A percentile compares a stretch with the other conserved stretches of the same genome.
Conservation (phyloP, 305 asterid species). For the Ilex paraguariensis region DNA sequence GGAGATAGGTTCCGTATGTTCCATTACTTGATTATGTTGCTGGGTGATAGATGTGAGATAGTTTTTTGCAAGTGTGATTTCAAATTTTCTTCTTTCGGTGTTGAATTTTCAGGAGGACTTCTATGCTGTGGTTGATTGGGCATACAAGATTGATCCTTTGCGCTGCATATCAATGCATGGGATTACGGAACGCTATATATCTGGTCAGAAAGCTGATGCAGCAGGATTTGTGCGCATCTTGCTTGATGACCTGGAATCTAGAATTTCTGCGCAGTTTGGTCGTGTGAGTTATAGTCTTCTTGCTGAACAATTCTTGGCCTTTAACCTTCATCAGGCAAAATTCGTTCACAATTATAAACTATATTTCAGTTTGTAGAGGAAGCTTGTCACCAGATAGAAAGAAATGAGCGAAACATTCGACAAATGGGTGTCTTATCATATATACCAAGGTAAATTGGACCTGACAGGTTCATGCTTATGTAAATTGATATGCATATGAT, state of each 20-base stretch:
- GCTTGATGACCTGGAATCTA: conserved; percentile 92
- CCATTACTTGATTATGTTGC: background rate
- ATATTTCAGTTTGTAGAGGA: conserved; percentile 87
- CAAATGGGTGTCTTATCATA: conserved; percentile 88
- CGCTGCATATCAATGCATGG: conserved; percentile 99
- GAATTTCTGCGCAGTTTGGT: conserved; percentile 76
- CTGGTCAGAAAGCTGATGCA: conserved; percentile 98
- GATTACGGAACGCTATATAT: conserved; percentile 88
- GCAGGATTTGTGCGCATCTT: conserved; percentile 98
- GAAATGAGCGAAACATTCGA: conserved; percentile 87
- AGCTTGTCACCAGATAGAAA: conserved; percentile 98
- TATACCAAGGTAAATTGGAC: conserved; percentile 69
- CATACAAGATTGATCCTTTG: conserved; percentile 94
- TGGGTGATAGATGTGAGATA: too few species aligned
- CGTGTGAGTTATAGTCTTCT: conserved; percentile 53
- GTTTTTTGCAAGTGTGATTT: too few species aligned
- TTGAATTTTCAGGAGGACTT: conserved; percentile 76
- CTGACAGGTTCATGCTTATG: conserved; percentile 1
- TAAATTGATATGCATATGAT: background rate
- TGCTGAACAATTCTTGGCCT: conserved; percentile 3
- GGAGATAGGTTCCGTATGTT: conserved; percentile 7
- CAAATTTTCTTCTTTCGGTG: conserved; percentile 8
- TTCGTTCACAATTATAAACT: conserved; percentile 16
- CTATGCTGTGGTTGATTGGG: conserved; percentile 99
- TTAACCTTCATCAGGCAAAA: conserved; percentile 12